Evolutionary conservation across 768 basidiomycete species (phyloP), one percentile per base, ranked within the genome.

Genomic region (Amanita polypyramis): DNA sequence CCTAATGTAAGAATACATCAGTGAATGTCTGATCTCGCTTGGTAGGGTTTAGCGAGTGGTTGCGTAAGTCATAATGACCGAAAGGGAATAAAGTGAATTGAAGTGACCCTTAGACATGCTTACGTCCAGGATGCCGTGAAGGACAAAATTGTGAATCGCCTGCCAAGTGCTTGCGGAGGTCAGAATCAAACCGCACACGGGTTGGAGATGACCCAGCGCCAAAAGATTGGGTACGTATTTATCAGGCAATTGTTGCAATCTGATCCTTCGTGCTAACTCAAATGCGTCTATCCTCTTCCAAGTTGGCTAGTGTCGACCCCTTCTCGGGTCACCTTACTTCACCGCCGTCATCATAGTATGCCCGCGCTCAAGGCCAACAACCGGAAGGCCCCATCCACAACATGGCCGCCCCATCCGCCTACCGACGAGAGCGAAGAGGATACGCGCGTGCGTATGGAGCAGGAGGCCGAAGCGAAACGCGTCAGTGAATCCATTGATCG

Each of bases 401-500:
- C 21, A 12, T 65, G 64, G 63, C 64, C 65, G 2, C 64, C 58
- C 12, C 50, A 51, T 14, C 55, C 57, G 20, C 62, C 60, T 4
- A 40, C 52, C 4, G 54, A 64, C 46, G 77, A 78, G 57, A 71
- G 67, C 0, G 66, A 70, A 8, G 62, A 66, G 4, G 66, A 74
- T 38, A 64, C 62, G 11, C 61, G 62, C n/a, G 51, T 54, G 35
- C 66, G 77, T 12, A 47, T 74, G 21, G 60, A 64, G 45, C 59
- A 58, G 25, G 76, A 78, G 58, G 65, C 63, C 20, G 70, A 74
- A 53, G 79, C 78, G 11, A 75, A 74, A 57, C 63, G 66, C 33
- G 58, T 66, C 20, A 79, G 73, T 60, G 76, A 80, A 51, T 60
- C 62, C 5, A 82, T 82, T 55, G 78, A 82, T 57, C 68, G 62